A percentile compares a stretch with the other conserved stretches of the same genome.
phyloP scores from a whole-genome alignment of 352 stramenopile genomes.

The Globisporangium heterothallicum region DNA sequence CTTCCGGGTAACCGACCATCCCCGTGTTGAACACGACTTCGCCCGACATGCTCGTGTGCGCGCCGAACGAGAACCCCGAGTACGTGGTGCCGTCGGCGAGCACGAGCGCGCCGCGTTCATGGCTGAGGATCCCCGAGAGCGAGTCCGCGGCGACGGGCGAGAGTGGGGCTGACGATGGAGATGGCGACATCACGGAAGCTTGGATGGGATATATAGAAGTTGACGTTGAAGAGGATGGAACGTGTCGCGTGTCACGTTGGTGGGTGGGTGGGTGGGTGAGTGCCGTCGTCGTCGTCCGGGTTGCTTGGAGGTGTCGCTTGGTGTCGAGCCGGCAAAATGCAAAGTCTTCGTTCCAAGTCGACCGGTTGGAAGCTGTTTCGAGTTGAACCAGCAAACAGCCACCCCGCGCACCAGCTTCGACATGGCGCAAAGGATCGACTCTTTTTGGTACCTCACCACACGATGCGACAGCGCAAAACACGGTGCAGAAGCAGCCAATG shows the following conservation, averaged over 20 bases:
- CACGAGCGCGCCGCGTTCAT: conserved; percentile 73
- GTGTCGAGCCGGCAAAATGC: conserved; percentile 29
- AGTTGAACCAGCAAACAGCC: no score
- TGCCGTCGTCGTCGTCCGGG: no score
- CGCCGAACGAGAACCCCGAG: conserved; percentile 76
- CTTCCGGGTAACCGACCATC: conserved; percentile 97
- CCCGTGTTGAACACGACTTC: conserved; percentile 97
- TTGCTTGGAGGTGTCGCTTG: conserved; percentile 22
- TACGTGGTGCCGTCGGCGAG: conserved; percentile 77
- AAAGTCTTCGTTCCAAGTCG: conserved; percentile 26
- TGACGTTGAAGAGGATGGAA: conserved; percentile 23
- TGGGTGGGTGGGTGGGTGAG: conserved; percentile 3
- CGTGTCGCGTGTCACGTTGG: no score
- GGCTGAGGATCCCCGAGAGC: conserved; percentile 33
- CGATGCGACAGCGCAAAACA: background rate
- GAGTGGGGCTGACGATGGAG: conserved; percentile 34
- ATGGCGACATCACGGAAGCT: no score
- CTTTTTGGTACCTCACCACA: background rate
- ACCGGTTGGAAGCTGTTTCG: background rate
- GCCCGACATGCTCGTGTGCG: conserved; percentile 67
- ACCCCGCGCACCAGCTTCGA: conserved; percentile 13
- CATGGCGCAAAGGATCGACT: conserved; percentile 5
- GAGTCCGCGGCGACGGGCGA: conserved; percentile 43
- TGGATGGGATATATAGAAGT: no score
- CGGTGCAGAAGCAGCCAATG: background rate